Evolutionary conservation across 495 filamentous ascomycete species (phyloP), one percentile per base, ranked within the genome.

Genomic region (Penicillium steckii): DNA sequence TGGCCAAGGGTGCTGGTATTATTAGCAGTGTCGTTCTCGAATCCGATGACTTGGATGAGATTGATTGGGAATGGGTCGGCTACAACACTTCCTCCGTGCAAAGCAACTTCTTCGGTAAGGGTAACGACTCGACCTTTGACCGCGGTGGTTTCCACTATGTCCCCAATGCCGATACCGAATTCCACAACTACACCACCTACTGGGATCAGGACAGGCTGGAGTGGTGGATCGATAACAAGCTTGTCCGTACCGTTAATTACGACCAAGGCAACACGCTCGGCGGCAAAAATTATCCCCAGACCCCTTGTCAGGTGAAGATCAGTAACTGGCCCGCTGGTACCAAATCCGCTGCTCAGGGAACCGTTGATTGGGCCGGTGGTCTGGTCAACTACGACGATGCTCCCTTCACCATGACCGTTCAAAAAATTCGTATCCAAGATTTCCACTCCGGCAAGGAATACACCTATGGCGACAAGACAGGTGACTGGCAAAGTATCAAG

Each of bases 91-190:
- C 60, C 44, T 67, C 85, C 46, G 87, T 95, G 12, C 89, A 96
- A 71, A 87, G 83, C 65, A 96, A 98, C 73, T 98, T 91, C 75
- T 98, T 93, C 64, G 87, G 89, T 65, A 95, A 96, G 74, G 94
- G 93, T 12, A 84, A 89, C 46, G 56, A 64, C 21, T 88, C 86
- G 1, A 77, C 80, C 8, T 92, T 86, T 59, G 81, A 88, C 66
- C 89, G 90, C 38, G 92, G 85, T 15, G 78, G 74, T 1, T 81
- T 83, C 59, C 82, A 87, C 60, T 62, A 80, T 13, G 76, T 87
- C 32, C 56, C 70, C 44, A 84, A 84, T 62, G 72, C 74, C 18
- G 84, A 90, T 55, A 77, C 69, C 24, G 70, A 79, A 3, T 96
- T 85, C 67, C 83, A 94, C 74, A 96, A 85, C 50, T 98, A 97